Base-by-base conservation (phyloP, 352 stramenopile species). In the Globisporangium viniferum region DNA sequence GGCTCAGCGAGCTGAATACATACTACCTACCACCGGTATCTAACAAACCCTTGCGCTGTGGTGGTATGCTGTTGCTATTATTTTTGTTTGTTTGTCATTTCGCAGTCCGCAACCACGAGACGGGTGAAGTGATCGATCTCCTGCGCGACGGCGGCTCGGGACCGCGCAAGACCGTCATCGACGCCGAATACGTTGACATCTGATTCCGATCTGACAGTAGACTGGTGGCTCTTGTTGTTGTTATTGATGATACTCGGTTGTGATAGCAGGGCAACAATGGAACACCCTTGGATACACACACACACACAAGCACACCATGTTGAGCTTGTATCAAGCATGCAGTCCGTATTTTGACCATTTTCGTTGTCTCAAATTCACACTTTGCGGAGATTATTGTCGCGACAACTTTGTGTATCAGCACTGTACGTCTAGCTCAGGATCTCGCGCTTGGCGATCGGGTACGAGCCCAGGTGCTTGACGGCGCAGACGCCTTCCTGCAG, bases 391-490 rank as follows among this genome's bases (percentile, higher is more conserved):
- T 49, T 8, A 15, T n/a, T 44, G 36, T 5, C 8, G 2, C 9
- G 33, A 39, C 33, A 39, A 20, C 18, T 7, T 6, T 49, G 15
- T n/a, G 3, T 24, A 24, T 24, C 22, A 56, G 10, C 12, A 18
- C 27, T 15, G 54, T 7, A 59, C 27, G 33, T 31, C 68, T 77
- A 90, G 61, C 77, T 86, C 62, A 78, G 72, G 14, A 79, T 72
- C 33, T 76, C 71, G 10, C 71, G 78, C 73, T 83, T 85, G 2
- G 82, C 81, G 54, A 84, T 79, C n/a, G 88, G 81, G 69, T 88
- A 95, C 53, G 88, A 95, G 27, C 88, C 88, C 41, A 94, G 76
- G 68, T 93, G 84, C 67, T 92, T 87, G 51, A 95, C 84, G 2
- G 65, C 69, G 67, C 85, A 92, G 18, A 93, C 76, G 2, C 71